Evolutionary conservation across 1,284 basidiomycete genomes (phyloP), one percentile per base, ranked within the genome.

Genomic region (Thecaphora frezii): DNA sequence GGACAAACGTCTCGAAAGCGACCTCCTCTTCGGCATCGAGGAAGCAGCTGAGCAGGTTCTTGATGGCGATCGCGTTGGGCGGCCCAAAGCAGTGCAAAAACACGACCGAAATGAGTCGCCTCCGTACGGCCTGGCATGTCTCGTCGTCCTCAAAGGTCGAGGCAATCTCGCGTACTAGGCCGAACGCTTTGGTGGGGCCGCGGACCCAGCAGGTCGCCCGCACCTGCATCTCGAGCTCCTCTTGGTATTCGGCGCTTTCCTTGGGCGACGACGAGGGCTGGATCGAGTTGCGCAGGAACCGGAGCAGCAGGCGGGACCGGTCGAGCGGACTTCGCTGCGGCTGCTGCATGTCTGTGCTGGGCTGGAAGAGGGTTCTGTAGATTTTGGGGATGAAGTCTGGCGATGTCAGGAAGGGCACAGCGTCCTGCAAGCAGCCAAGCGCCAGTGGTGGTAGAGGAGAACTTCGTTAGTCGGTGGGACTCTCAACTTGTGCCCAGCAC

Each of bases 51-150:
- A 70, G 58, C 41, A 74, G 40, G 47, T 65, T 61, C 33, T 56
- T 50, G 26, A 74, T 71, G 42, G 71, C 64, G 7, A 57, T 57
- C 5, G 62, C 25, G 10, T 53, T 51, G 10, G 69, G 69, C 5
- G 69, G 68, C 8, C 70, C 64, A 45, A 73, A 73, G 46, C 71
- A 73, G 30, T 66, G 48, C 38, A 51, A 53, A 39, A 73, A 54
- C 16, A 73, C 53, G 39, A 53, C 51, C 44, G 55, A 57, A 48
- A 64, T 63, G 44, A 67, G 60, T 18, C 56, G 21, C 14, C 59
- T 56, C 10, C 64, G 64, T 12, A 66, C 44, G 10, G 55, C 44
- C 14, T 52, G 56, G 3, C n/a, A 21, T 3, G 16, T 4, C 5
- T 22, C 59, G 47, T 66, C 64, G 24, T 62, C 59, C 8, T 51